Conservation (phyloP, 2,329 filamentous ascomycete genomes). For the Claviceps pazoutovae region DNA sequence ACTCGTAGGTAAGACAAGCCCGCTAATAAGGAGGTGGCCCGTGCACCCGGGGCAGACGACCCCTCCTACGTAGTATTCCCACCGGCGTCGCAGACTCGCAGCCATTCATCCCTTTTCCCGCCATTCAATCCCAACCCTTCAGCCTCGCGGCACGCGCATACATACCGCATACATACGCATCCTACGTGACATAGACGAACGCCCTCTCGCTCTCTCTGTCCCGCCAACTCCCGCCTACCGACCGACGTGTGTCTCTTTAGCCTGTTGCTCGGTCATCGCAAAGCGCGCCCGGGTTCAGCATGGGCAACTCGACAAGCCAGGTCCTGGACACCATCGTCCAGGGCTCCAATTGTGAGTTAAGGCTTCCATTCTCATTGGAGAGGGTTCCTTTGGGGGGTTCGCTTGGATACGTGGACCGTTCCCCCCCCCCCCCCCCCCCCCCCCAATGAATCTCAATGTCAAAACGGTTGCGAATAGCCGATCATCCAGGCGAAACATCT, state of each 20-base stretch:
- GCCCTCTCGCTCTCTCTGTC: no score
- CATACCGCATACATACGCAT: no score
- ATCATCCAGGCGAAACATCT: background rate
- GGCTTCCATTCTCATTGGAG: no score
- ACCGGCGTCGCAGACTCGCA: no score
- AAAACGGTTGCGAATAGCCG: no score
- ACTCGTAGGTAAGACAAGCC: background rate
- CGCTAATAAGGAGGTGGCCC: constrained; percentile 3
- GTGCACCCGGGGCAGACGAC: constrained; percentile 7
- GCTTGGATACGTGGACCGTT: no score
- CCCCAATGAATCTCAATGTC: no score
- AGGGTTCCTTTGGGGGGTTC: no score
- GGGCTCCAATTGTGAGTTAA: constrained; percentile 72
- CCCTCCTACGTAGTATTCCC: background rate
- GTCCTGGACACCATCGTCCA: constrained; percentile 94
- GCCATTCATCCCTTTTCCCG: no score
- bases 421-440: accelerated
- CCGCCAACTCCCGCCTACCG: background rate
- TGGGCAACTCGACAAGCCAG: constrained; percentile 56
- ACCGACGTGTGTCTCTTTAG: background rate
- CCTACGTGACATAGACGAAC: no score
- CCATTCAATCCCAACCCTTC: no score
- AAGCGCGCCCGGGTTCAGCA: constrained; percentile 17
- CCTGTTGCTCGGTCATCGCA: background rate
- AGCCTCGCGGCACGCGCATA: no score